Evolutionary conservation across 306 rosid genomes (phyloP).

Genomic region (Hylodesmum podocarpum): DNA sequence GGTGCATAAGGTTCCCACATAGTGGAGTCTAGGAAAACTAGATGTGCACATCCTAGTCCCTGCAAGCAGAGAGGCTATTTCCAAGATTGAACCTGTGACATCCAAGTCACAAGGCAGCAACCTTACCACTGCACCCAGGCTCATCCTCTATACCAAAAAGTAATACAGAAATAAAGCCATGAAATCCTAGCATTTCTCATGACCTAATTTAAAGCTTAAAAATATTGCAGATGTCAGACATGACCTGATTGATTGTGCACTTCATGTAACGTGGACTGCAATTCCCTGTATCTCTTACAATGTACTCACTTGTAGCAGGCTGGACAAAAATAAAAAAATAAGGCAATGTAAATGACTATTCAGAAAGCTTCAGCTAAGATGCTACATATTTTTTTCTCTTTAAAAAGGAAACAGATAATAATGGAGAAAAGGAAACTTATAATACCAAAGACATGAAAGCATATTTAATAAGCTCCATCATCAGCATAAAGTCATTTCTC

Average conservation of each 20-base stretch:
- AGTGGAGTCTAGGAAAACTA: not conserved
- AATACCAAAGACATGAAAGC: slow-evolving; percentile 21
- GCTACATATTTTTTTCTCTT: not conserved
- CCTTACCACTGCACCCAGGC: not conserved
- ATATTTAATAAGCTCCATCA: slow-evolving; percentile 9
- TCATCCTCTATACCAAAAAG: slow-evolving; percentile 21
- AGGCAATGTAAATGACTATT: slow-evolving; percentile 28
- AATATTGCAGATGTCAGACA: slow-evolving; percentile 15
- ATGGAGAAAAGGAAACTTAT: slow-evolving; percentile 5
- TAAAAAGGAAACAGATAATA: not conserved
- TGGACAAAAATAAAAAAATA: slow-evolving; percentile 37
- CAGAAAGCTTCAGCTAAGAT: slow-evolving; percentile 21
- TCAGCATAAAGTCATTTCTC: not conserved
- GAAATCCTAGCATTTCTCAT: slow-evolving; percentile 20
- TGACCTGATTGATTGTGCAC: slow-evolving; percentile 97
- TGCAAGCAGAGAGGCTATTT: not conserved
- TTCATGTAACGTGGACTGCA: slow-evolving; percentile 99
- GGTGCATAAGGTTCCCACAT: not conserved
- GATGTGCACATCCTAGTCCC: not conserved
- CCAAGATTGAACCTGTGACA: not conserved
- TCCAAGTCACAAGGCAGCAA: not conserved
- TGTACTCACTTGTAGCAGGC: slow-evolving; percentile 95
- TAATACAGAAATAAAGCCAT: not conserved
- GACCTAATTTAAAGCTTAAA: slow-evolving; percentile 18
- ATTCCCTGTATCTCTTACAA: slow-evolving; percentile 87